Base-by-base conservation (phyloP, 306 rosid species). In the Cicer chorassanicum region DNA sequence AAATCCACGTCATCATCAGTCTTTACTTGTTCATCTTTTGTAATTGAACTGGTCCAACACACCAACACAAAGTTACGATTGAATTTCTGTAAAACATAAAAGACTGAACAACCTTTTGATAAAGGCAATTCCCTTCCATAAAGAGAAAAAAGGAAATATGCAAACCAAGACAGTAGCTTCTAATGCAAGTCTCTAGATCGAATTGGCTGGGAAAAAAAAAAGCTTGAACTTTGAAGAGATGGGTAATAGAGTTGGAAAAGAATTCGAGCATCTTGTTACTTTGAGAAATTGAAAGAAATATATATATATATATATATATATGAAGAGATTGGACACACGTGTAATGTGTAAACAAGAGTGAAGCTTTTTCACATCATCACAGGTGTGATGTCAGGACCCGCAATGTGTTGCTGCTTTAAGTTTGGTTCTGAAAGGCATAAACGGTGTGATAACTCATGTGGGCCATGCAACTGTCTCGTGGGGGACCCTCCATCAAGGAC, bases 311-410 rank as follows among this genome's bases (percentile, higher is more conserved):
- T 29, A 29, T 3, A 0, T 29, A 29, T 29, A 41, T 9, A 80
- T 24, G 16, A 44, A 44, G 57, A 80, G 24, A 68, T 16, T 43
- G 51, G 53, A 8, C 46, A 78, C 90, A 86, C 88, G 90, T 82
- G 87, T 72, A 72, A 4, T 43, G 69, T 51, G 65, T 9, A 60
- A 71, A 78, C 40, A 55, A 14, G 69, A 45, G 69, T 59, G 56
- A 77, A 84, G 78, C 48, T 64, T 49, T 63, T 55, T 82, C 71
- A 63, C 80, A 78, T 65, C 78, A 78, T 54, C 72, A 78, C 86
- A 78, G 81, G 83, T 83, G 73, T 34, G 74, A 50, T 76, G 80
- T 81, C 86, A 81, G 88, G 85, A 69, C 81, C 82, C 65, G 61
- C 80, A 73, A 75, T 79, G 73, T 65, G 86, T 75, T 74, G 79